Evolutionary conservation across 2,329 filamentous ascomycete genomes (phyloP).

Genomic region (Colletotrichum cereale): DNA sequence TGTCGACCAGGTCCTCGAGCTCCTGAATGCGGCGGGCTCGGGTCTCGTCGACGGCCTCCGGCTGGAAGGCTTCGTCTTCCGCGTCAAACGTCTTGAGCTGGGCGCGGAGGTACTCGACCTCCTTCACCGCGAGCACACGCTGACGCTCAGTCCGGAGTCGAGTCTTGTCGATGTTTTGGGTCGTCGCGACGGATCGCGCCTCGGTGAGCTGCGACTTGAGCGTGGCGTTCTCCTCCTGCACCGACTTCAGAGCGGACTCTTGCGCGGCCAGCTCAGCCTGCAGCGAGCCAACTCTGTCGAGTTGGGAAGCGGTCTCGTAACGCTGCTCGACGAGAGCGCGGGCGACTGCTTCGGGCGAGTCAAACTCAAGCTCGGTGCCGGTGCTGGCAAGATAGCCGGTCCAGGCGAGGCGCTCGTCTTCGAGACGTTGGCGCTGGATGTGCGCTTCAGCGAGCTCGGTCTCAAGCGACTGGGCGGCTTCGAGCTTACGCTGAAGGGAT

Average conservation of each 20-base stretch:
- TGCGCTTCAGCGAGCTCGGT: constrained; percentile 83
- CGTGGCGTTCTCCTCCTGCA: constrained; percentile 77
- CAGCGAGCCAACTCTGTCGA: constrained; percentile 83
- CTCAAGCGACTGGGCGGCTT: constrained; percentile 79
- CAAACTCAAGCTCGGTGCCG: constrained; percentile 77
- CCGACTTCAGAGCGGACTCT: constrained; percentile 77
- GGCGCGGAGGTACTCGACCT: constrained; percentile 92
- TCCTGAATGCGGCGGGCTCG: constrained; percentile 82
- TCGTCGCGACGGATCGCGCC: constrained; percentile 64
- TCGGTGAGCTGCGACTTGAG: constrained; percentile 79
- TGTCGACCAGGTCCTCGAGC: constrained; percentile 86
- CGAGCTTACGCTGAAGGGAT: constrained; percentile 80
- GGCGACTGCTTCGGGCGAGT: constrained; percentile 89
- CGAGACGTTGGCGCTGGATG: constrained; percentile 85
- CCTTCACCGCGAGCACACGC: constrained; percentile 86
- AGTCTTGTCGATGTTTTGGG: constrained; percentile 72
- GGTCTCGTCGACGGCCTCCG: constrained; percentile 81
- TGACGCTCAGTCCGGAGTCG: constrained; percentile 86
- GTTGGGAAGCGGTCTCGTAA: constrained; percentile 81
- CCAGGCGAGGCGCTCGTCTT: constrained; percentile 91
- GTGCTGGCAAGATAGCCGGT: constrained; percentile 82
- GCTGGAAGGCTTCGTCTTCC: constrained; percentile 89
- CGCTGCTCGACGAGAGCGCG: constrained; percentile 86
- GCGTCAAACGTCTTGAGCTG: constrained; percentile 90
- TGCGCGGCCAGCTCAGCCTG: constrained; percentile 84